phyloP scores from a whole-genome alignment of 1,139 yeast species.

The Yamadazyma siamensis region DNA sequence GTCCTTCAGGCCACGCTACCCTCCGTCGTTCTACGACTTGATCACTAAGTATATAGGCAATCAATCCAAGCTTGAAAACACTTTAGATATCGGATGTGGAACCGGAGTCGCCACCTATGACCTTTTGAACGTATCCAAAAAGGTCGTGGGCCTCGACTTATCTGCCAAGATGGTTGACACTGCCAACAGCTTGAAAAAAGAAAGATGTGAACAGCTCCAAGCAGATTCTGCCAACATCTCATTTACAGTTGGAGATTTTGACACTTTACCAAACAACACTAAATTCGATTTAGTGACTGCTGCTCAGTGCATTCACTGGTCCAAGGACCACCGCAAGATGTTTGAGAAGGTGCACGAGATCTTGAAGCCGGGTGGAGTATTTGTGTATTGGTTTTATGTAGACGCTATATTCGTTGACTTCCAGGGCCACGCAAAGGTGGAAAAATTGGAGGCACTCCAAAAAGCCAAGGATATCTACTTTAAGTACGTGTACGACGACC shows the following conservation, averaged over 20 bases:
- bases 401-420: constrained; percentile 37
- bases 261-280: constrained; percentile 23
- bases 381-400: constrained; percentile 44
- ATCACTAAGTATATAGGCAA: constrained; percentile 26
- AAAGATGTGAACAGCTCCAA: constrained; percentile 23
- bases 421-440: constrained; percentile 12
- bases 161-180: constrained; percentile 31
- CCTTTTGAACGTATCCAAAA: constrained; percentile 25
- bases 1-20: constrained; percentile 66
- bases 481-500: constrained; percentile 36
- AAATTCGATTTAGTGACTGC: constrained; percentile 38
- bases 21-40: constrained; percentile 46
- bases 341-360: constrained; percentile 26
- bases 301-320: constrained; percentile 49
- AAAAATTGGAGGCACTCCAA: constrained; percentile 17
- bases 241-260: constrained; percentile 36
- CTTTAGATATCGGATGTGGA: constrained; percentile 37
- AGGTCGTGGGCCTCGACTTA: constrained; percentile 30
- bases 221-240: constrained; percentile 22
- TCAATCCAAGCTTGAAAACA: constrained; percentile 13
- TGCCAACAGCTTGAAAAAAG: constrained; percentile 21
- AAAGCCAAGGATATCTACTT: constrained; percentile 25
- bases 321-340: constrained; percentile 32
- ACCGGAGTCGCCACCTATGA: constrained; percentile 38
- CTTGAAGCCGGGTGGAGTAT: constrained; percentile 34